phyloP scores from a whole-genome alignment of 768 basidiomycete genomes.

The Auricularia cornea region DNA sequence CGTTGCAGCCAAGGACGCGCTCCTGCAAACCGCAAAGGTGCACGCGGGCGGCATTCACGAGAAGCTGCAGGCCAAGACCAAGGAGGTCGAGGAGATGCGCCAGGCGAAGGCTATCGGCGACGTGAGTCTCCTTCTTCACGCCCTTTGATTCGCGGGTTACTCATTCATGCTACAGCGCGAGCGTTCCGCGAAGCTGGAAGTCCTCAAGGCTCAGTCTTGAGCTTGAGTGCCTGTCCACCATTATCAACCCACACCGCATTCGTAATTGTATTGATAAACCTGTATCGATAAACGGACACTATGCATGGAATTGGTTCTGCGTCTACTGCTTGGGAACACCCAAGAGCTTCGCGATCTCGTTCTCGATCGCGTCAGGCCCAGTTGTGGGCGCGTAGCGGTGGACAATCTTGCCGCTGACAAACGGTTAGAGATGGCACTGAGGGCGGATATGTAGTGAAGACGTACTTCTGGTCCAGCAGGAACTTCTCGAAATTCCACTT shows the following conservation, averaged over 20 bases:
- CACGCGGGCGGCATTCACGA: conserved; percentile 52
- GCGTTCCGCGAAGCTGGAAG: conserved; percentile 40
- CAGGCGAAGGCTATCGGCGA: conserved; percentile 63
- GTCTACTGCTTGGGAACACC: background rate
- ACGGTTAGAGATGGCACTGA: background rate
- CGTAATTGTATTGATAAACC: background rate
- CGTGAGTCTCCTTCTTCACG: conserved; percentile 19
- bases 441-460: background rate
- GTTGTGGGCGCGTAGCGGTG: conserved; percentile 73
- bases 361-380: conserved; percentile 41
- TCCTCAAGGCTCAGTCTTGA: background rate
- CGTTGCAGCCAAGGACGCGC: conserved; percentile 37
- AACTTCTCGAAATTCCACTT: conserved; percentile 90
- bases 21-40: conserved; percentile 41
- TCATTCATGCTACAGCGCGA: conserved; percentile 33
- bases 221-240: too few relatives aligned
- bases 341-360: conserved; percentile 55
- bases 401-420: conserved; percentile 48
- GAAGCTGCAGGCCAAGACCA: conserved; percentile 59
- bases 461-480: background rate
- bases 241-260: too few relatives aligned
- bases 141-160: conserved; percentile 4
- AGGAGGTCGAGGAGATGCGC: conserved; percentile 61
- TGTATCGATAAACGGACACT: background rate
- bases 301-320: background rate